phyloP scores from a whole-genome alignment of 2,329 filamentous ascomycete species.

The Claviceps capensis region DNA sequence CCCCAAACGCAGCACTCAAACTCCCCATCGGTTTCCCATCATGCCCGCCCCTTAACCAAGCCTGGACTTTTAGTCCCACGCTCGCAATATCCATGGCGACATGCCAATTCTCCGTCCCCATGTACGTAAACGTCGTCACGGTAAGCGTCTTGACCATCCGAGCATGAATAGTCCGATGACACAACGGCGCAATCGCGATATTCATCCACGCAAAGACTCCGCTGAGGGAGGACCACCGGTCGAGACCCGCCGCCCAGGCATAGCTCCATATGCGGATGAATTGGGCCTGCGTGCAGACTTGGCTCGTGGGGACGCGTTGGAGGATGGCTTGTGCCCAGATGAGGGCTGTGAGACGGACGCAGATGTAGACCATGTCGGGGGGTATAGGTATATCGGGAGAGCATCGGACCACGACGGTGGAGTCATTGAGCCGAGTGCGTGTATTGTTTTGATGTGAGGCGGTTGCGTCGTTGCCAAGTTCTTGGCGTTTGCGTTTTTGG shows the following conservation, averaged over 20 bases:
- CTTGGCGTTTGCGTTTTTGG: conserved; percentile 8
- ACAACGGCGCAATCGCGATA: conserved; percentile 26
- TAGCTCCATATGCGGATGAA: conserved; percentile 31
- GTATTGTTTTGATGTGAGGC: background rate
- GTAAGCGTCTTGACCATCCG: conserved; percentile 33
- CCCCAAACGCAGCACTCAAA: conserved; percentile 10
- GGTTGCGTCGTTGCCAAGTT: background rate
- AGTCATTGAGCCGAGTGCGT: conserved; percentile 1
- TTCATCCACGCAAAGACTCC: conserved; percentile 37
- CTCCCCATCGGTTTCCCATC: conserved; percentile 1
- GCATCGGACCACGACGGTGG: conserved; percentile 7
- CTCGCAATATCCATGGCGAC: conserved; percentile 24
- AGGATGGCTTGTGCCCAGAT: conserved; percentile 35
- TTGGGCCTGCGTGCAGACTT: conserved; percentile 24
- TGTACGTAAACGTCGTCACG: conserved; percentile 28
- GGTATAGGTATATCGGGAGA: background rate
- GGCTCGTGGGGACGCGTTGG: conserved; percentile 26
- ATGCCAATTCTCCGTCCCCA: conserved; percentile 36
- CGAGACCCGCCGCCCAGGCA: conserved; percentile 32
- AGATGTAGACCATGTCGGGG: conserved; percentile 32
- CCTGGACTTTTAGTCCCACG: conserved; percentile 25
- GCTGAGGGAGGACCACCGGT: conserved; percentile 31
- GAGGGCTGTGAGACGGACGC: conserved; percentile 30
- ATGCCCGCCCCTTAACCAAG: conserved; percentile 24
- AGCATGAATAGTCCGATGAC: conserved; percentile 24